Evolutionary conservation across 148 eudicot genomes (phyloP), one percentile per base, ranked within the genome.

Genomic region (Pharnaceum exiguum): DNA sequence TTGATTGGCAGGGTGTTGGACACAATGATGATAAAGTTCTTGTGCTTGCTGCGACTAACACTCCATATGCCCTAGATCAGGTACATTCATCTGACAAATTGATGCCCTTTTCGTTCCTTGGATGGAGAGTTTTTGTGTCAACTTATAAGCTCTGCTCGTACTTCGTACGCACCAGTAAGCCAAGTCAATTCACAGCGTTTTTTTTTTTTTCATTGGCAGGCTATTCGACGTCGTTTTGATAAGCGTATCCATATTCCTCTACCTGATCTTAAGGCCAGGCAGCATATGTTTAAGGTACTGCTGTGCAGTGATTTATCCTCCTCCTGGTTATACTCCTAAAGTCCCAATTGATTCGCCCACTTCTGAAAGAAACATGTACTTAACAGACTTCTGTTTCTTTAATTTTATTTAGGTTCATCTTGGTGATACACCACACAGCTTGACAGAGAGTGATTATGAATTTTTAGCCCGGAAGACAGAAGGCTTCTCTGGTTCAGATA

Each of bases 171-270:
- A n/a, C n/a, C n/a, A n/a, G n/a, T n/a, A n/a, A n/a, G n/a, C n/a
- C n/a, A n/a, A n/a, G n/a, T n/a, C n/a, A n/a, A n/a, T n/a, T n/a
- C n/a, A n/a, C n/a, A n/a, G n/a, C n/a, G n/a, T n/a, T n/a, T n/a
- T n/a, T n/a, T n/a, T n/a, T n/a, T n/a, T n/a, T n/a, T n/a, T n/a
- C n/a, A 57, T 37, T 44, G 19, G 38, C 81, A 91, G 98, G 98
- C 98, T 69, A 81, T 91, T 44, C 71, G 98, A 52, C 73, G 98
- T 38, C 80, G 98, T 58, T 91, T 91, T 82, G 98, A 91, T 66
- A 91, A 91, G 81, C 94, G 98, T 50, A 91, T 91, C 51, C 88
- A 91, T 65, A 91, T 91, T 70, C 98, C 98, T 23, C 96, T 91
- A 13, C 96, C 98, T 38, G 98, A 91, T 72, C 46, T 56, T 29